Conservation (phyloP, 495 filamentous ascomycete genomes). For the Penicillium pulvis region DNA sequence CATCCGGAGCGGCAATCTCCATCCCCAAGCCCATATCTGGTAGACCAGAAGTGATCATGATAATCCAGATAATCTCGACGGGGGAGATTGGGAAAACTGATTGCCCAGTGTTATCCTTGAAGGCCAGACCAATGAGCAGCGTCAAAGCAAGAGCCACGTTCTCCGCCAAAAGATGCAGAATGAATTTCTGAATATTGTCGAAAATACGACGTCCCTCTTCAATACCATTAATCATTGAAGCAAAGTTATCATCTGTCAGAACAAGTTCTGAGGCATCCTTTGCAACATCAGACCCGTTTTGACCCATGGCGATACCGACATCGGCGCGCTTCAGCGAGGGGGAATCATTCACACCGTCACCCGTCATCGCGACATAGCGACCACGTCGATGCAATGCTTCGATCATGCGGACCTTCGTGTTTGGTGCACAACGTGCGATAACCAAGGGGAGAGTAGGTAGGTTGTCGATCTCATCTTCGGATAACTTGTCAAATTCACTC, state of each 20-base stretch:
- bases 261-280: constrained; percentile 85
- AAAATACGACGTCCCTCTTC: constrained; percentile 74
- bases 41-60: constrained; percentile 73
- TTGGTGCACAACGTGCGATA: constrained; percentile 69
- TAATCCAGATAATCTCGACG: constrained; percentile 77
- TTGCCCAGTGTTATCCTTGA: constrained; percentile 63
- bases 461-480: constrained; percentile 63
- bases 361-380: constrained; percentile 79
- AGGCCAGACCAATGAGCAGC: constrained; percentile 68
- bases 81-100: constrained; percentile 75
- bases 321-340: constrained; percentile 80
- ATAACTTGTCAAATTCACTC: constrained; percentile 66
- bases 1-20: constrained; percentile 65
- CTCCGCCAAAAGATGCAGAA: constrained; percentile 70
- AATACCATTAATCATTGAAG: constrained; percentile 73
- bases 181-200: constrained; percentile 79
- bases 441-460: constrained; percentile 68
- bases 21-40: constrained; percentile 78
- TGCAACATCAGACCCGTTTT: constrained; percentile 78
- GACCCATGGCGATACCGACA: constrained; percentile 84
- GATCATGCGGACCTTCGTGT: constrained; percentile 79
- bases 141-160: constrained; percentile 72
- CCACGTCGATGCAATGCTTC: constrained; percentile 69
- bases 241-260: constrained; percentile 82
- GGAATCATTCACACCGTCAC: constrained; percentile 87